These are phyloP conservation scores for Dictyostelium firmibasis DNA, from an alignment of 78 protist genomes.

Conservation along the genomic window DNA sequence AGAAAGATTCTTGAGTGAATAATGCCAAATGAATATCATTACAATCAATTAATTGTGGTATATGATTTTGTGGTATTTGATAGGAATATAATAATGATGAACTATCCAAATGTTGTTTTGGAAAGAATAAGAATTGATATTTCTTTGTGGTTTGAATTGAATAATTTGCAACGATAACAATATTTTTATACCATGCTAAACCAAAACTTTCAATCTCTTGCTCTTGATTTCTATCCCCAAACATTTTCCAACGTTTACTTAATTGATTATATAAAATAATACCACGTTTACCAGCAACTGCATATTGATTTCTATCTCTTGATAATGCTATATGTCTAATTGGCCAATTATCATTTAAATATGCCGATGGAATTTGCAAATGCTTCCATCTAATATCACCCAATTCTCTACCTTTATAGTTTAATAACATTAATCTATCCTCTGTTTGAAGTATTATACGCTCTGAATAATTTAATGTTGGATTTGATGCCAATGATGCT, in stretches of 20 bases:
- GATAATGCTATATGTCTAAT: constrained; percentile 55
- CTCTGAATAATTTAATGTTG: constrained; percentile 75
- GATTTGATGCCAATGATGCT: constrained; percentile 47
- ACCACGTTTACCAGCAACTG: constrained; percentile 79
- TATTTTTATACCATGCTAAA: constrained; percentile 77
- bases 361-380: constrained; percentile 68
- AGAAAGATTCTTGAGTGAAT: constrained; percentile 64
- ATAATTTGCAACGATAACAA: constrained; percentile 27
- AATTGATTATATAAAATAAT: constrained; percentile 73
- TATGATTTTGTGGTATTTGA: constrained; percentile 33
- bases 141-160: not conserved
- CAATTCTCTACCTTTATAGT: constrained; percentile 74
- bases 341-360: constrained; percentile 84
- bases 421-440: constrained; percentile 64
- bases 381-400: constrained; percentile 84
- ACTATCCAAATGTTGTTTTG: constrained; percentile 60
- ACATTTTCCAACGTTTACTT: constrained; percentile 81
- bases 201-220: constrained; percentile 40
- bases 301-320: constrained; percentile 68
- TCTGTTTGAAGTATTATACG: constrained; percentile 76
- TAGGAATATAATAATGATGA: not conserved
- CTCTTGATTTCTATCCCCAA: constrained; percentile 84
- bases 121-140: constrained; percentile 59
- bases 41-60: constrained; percentile 74
- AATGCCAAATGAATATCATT: constrained; percentile 73